Percentiles rank a stretch among this genome's conserved stretches.
Conservation (phyloP, 108 stramenopile genomes). For the Cyclotella baltica region DNA sequence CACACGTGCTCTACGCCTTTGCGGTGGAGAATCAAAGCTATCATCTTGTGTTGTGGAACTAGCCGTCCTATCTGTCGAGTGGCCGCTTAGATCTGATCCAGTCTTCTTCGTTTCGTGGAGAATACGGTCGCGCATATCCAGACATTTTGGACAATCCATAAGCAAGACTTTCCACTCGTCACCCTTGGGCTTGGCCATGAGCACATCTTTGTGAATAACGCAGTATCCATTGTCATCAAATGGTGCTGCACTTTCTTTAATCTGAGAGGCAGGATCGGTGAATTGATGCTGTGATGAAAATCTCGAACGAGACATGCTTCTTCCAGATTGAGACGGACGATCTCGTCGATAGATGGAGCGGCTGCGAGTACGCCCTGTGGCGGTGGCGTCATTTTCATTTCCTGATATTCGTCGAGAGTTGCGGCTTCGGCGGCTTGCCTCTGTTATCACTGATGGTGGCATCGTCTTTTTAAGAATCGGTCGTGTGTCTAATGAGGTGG, state of each 20-base stretch:
- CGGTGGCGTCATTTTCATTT: neutral
- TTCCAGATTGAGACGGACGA: neutral
- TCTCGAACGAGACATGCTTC: neutral
- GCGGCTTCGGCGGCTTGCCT: neutral
- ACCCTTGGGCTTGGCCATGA: slow-evolving; percentile 18
- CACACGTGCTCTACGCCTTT: too few relatives aligned
- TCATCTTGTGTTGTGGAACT: slow-evolving; percentile 6
- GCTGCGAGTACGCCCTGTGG: neutral
- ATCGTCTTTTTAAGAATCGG: neutral
- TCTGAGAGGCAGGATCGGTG: neutral
- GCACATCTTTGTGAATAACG: slow-evolving; percentile 15
- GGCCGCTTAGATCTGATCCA: slow-evolving; percentile 1
- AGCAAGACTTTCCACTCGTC: slow-evolving; percentile 6
- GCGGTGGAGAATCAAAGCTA: slow-evolving; percentile 6
- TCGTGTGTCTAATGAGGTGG: slow-evolving; percentile 1
- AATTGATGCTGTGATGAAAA: neutral
- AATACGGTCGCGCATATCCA: neutral
- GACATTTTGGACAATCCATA: slow-evolving; percentile 12
- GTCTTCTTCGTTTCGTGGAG: neutral
- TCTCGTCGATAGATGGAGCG: neutral
- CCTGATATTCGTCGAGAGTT: neutral
- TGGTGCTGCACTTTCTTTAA: too few relatives aligned
- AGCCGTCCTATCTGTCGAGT: neutral
- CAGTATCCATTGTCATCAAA: slow-evolving; percentile 32
- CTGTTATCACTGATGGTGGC: neutral